Evolutionary conservation across 2,329 filamentous ascomycete species (phyloP).

Genomic region (Cryphonectria parasitica): DNA sequence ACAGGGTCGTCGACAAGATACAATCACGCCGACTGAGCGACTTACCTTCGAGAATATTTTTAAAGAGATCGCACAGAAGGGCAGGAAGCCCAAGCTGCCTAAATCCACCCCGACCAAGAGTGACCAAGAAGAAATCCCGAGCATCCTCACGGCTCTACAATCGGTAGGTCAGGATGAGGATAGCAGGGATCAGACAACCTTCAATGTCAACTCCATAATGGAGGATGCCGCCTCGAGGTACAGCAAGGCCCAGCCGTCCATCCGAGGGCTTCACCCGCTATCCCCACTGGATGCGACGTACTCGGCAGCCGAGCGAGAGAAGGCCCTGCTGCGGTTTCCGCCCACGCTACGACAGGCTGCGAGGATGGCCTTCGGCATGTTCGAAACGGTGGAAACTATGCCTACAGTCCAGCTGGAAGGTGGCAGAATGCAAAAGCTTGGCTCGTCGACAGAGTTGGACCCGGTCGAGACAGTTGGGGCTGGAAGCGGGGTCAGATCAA

Average conservation of each 20-base stretch:
- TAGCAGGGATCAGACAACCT: constrained; percentile 10
- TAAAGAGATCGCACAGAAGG: constrained; percentile 53
- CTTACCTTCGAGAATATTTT: constrained; percentile 59
- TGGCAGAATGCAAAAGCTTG: neutral
- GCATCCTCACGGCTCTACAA: constrained; percentile 17
- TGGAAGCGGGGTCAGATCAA: constrained; percentile 32
- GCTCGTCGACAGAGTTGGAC: neutral
- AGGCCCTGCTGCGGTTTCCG: constrained; percentile 46
- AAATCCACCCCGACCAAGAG: neutral
- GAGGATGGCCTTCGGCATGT: constrained; percentile 42
- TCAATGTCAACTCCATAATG: constrained; percentile 36
- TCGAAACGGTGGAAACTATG: constrained; percentile 31
- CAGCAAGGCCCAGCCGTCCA: constrained; percentile 15
- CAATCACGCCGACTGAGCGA: constrained; percentile 61
- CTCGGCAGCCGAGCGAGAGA: constrained; percentile 38
- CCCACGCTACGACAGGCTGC: constrained; percentile 46
- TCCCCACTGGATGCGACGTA: constrained; percentile 31
- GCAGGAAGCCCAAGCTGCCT: constrained; percentile 33
- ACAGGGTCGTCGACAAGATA: constrained; percentile 43
- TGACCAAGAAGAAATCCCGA: constrained; percentile 14
- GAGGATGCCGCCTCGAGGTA: constrained; percentile 34
- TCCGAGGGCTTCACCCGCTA: constrained; percentile 26
- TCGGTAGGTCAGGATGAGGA: neutral
- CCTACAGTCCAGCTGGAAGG: constrained; percentile 25
- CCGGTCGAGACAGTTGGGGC: constrained; percentile 36